A percentile compares a stretch with the other conserved stretches of the same genome.
Conservation (phyloP, 106 monocot genomes). For the Triglochin maritima region DNA sequence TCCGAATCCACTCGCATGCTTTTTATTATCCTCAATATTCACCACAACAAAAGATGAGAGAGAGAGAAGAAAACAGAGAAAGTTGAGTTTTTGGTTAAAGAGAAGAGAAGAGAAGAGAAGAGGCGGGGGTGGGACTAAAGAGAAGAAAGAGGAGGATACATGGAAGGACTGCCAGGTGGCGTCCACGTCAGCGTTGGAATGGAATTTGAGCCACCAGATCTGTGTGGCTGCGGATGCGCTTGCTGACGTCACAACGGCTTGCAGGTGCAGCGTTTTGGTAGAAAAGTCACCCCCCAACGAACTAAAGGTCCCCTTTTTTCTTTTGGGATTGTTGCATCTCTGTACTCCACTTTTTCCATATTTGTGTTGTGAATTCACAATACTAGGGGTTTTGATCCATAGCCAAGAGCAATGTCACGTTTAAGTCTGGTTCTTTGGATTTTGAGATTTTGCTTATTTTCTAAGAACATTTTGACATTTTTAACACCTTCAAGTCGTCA, state of each 20-base stretch:
- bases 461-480: no score
- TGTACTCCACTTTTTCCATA: no score
- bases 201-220: slow-evolving; percentile 2
- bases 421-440: no score
- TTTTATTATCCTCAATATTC: neutral
- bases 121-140: neutral
- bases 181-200: neutral
- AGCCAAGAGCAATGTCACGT: no score
- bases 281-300: no score
- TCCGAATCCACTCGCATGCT: neutral
- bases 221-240: neutral
- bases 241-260: neutral
- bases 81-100: neutral
- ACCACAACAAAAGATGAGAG: neutral
- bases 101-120: neutral
- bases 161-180: neutral
- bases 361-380: no score
- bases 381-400: no score
- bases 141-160: neutral
- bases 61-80: neutral
- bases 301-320: no score
- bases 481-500: no score
- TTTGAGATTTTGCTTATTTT: no score
- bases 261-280: no score
- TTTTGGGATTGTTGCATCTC: no score